A percentile compares a stretch with the other conserved stretches of the same genome.
phyloP scores from a whole-genome alignment of 208 protist species.

The Crithidia bombi region DNA sequence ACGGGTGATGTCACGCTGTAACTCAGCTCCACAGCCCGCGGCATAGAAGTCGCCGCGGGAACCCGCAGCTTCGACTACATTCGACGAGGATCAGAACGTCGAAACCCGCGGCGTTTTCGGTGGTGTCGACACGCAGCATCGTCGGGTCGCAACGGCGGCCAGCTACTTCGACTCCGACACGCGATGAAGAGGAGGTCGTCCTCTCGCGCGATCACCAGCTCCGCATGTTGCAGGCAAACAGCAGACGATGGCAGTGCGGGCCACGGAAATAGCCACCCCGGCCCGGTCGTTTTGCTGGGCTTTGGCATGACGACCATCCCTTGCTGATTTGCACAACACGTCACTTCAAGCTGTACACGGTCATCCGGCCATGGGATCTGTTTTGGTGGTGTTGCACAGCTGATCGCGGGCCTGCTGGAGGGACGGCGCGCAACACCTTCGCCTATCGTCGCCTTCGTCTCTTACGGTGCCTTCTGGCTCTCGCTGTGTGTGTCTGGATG shows the following conservation, averaged over 20 bases:
- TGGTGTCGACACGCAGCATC: neutral
- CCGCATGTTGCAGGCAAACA: conserved; percentile 33
- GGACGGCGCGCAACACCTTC: conserved; percentile 56
- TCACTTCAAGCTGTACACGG: conserved; percentile 36
- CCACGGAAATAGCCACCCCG: conserved; percentile 43
- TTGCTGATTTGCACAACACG: conserved; percentile 63
- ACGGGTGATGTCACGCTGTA: neutral
- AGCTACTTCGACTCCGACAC: conserved; percentile 30
- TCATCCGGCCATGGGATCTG: conserved; percentile 52
- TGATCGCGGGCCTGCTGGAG: conserved; percentile 64
- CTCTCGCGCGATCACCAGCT: conserved; percentile 38
- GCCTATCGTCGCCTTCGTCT: conserved; percentile 43
- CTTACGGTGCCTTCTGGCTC: conserved; percentile 67
- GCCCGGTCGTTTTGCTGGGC: conserved; percentile 44
- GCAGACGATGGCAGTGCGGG: conserved; percentile 1
- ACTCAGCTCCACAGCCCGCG: conserved; percentile 24
- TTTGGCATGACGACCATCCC: conserved; percentile 73
- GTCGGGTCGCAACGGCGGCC: neutral
- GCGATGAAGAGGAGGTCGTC: conserved; percentile 23
- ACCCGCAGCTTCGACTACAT: conserved; percentile 32
- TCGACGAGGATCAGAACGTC: conserved; percentile 42
- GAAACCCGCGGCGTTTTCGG: neutral
- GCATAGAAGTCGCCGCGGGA: conserved; percentile 1
- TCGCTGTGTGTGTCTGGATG: conserved; percentile 49
- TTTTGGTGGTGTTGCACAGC: conserved; percentile 57